Base-by-base conservation (phyloP, 2,329 filamentous ascomycete species). In the Coniochaeta prunicola region DNA sequence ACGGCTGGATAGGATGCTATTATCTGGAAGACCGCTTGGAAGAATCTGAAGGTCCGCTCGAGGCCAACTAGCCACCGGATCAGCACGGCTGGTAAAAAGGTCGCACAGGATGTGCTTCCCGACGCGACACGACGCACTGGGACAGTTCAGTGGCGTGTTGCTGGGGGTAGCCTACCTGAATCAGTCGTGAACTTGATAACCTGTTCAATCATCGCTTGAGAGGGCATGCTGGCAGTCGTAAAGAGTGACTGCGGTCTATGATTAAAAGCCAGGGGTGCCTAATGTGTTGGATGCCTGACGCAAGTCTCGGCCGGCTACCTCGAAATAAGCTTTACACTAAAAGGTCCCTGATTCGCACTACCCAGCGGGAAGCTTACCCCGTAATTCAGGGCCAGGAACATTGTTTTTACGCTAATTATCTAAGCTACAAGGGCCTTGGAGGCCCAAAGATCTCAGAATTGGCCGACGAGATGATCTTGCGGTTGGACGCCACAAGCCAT, bases 21-120 rank as follows among this genome's bases (percentile, higher is more conserved):
- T 59, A 86, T 75, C 58, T 80, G 75, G 60, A 77, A 70, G 31
- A 77, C 57, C 50, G 81, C 70, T 69, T 87, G 84, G 50, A 86
- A 64, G 58, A 85, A 73, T 53, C 85, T 82, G 63, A 88, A 74
- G 57, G 78, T 75, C 60, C 85, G 81, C 69, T 88, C 85, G 1
- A 88, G 74, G 4, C 84, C 85, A 65, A 77, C 84, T 85, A 64
- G n/a, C 26, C 34, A 21, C 19, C 24, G 13, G 13, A 56, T 60
- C 31, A 58, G 56, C 48, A 21, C 8, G n/a, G 24, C 4, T n/a
- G 26, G 45, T 2, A 12, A 8, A 50, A 2, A 5, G 45, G 17
- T 5, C 21, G 58, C 24, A 53, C 63, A 53, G 13, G n/a, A n/a
- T n/a, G 15, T n/a, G 3, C 2, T n/a, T n/a, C 36, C 3, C 9